Evolutionary conservation across 2,329 filamentous ascomycete species (phyloP).

Genomic region (Orbilia oligospora): DNA sequence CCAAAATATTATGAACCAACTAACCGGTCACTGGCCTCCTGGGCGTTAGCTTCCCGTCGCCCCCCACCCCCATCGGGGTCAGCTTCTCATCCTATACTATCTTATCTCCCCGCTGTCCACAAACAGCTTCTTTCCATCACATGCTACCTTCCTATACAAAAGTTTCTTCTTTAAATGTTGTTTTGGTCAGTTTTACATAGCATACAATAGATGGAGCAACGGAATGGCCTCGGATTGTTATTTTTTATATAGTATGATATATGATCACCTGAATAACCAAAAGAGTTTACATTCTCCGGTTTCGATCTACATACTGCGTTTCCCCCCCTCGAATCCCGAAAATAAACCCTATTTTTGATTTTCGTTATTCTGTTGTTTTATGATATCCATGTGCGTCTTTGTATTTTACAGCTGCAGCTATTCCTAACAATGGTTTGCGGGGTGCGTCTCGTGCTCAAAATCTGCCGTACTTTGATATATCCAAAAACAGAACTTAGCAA

Average conservation of each 20-base stretch:
- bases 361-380: slow-evolving; percentile 11
- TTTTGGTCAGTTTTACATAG: slow-evolving; percentile 30
- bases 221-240: slow-evolving; percentile 15
- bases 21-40: slow-evolving; percentile 56
- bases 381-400: slow-evolving; percentile 20
- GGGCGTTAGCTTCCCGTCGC: slow-evolving; percentile 31
- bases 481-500: not conserved
- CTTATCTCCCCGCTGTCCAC: not conserved
- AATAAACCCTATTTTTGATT: not conserved
- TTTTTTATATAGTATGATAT: slow-evolving; percentile 14
- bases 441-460: slow-evolving; percentile 18
- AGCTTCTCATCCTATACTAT: not conserved
- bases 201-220: slow-evolving; percentile 57
- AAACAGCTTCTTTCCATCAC: not conserved
- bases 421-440: slow-evolving; percentile 11
- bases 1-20: slow-evolving; percentile 59
- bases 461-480: not conserved
- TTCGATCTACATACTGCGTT: slow-evolving; percentile 1
- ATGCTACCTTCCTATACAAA: not conserved
- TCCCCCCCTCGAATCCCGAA: not conserved
- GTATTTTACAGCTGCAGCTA: not conserved
- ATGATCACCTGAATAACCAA: not conserved
- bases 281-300: not conserved
- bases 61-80: not conserved
- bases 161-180: slow-evolving; percentile 8